Evolutionary conservation across 108 stramenopile genomes (phyloP).

Genomic region (Poteriospumella lacustris): DNA sequence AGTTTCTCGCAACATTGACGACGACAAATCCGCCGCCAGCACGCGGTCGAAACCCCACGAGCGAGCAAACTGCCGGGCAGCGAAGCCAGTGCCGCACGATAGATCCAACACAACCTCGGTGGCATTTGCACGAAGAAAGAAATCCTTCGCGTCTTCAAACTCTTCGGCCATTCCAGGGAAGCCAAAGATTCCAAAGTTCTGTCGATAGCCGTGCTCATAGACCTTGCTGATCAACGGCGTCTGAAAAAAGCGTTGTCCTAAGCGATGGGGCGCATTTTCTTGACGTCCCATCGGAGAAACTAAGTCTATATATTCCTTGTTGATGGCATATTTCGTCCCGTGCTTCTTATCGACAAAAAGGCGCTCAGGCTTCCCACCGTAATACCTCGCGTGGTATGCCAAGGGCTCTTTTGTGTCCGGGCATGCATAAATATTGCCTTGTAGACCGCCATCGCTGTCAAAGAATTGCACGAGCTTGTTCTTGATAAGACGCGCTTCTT

Average conservation of each 20-base stretch:
- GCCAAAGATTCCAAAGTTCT: slow-evolving; percentile 75
- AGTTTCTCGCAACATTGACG: slow-evolving; percentile 80
- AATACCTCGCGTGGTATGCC: not conserved
- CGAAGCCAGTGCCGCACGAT: slow-evolving; percentile 83
- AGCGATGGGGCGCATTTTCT: not conserved
- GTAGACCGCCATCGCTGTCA: not conserved
- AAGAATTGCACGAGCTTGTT: no score
- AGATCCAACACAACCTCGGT: slow-evolving; percentile 74
- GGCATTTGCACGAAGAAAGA: slow-evolving; percentile 53
- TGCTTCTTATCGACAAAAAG: not conserved
- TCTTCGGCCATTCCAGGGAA: slow-evolving; percentile 85
- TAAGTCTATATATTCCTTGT: not conserved
- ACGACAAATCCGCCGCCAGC: slow-evolving; percentile 83
- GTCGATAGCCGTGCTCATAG: slow-evolving; percentile 89
- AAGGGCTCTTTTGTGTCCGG: not conserved
- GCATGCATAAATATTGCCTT: not conserved
- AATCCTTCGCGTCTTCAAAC: slow-evolving; percentile 68
- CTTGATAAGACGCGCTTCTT: no score
- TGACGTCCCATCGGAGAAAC: not conserved
- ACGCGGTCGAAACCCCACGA: slow-evolving; percentile 68
- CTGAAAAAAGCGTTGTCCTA: slow-evolving; percentile 56
- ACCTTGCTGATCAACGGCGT: slow-evolving; percentile 74
- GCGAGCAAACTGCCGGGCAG: slow-evolving; percentile 76
- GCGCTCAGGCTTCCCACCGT: not conserved
- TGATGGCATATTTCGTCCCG: not conserved